Evolutionary conservation across 345 rosid genomes (phyloP).

Genomic region (Dimocarpus longan): DNA sequence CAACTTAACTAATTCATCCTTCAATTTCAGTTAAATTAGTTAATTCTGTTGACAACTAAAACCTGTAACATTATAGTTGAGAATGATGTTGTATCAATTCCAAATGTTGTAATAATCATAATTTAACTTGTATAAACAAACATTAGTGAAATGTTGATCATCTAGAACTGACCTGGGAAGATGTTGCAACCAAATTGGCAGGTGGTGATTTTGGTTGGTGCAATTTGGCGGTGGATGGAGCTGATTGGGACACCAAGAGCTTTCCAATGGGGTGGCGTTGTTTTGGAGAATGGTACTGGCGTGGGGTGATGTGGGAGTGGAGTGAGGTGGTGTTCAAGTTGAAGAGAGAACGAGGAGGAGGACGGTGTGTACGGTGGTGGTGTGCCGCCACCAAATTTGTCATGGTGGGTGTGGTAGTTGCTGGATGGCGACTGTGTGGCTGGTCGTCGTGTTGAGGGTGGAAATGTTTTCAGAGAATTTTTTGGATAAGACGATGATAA

Average conservation of each 20-base stretch:
- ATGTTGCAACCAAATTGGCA: background rate
- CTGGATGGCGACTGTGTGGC: background rate
- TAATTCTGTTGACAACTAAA: too few species aligned
- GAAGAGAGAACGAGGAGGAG: constrained; percentile 57
- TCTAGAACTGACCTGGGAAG: background rate
- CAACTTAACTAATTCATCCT: too few species aligned
- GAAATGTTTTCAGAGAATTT: background rate
- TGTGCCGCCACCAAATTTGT: constrained; percentile 56
- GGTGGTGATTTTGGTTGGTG: background rate
- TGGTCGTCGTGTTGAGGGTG: background rate
- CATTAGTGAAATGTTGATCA: background rate
- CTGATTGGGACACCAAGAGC: background rate
- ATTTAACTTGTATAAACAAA: too few species aligned
- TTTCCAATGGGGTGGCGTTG: constrained; percentile 39
- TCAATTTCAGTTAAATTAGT: too few species aligned
- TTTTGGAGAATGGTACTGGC: constrained; percentile 30
- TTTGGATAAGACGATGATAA: background rate
- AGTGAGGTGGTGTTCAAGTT: constrained; percentile 80
- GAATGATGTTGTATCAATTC: background rate
- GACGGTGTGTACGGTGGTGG: constrained; percentile 62
- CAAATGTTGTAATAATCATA: too few species aligned
- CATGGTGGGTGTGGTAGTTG: constrained; percentile 39
- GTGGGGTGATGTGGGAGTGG: constrained; percentile 13
- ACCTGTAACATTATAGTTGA: background rate
- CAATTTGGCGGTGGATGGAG: background rate